Evolutionary conservation across 495 filamentous ascomycete species (phyloP), one percentile per base, ranked within the genome.

Genomic region (Penicillium tannophilum): DNA sequence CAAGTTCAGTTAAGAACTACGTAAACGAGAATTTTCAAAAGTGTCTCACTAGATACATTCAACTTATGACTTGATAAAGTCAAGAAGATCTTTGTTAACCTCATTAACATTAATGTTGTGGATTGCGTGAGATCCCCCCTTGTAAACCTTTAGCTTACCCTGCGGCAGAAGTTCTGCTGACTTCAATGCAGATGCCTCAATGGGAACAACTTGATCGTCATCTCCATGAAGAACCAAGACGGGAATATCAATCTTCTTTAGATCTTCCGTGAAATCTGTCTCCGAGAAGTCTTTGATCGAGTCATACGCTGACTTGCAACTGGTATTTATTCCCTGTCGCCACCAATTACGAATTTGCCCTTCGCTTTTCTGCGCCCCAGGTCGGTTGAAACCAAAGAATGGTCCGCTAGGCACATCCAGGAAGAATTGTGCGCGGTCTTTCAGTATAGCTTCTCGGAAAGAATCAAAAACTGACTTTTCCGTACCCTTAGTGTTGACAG

Each of bases 371-470:
- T 66, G 60, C 8, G 61, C 69, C 23, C 66, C 66, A 31, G 69
- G 59, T n/a, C 69, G 68, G 51, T 79, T 78, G 52, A 74, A 78
- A 8, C 67, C 68, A 50, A 78, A 78, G 62, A 78, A 79, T n/a
- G 75, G 74, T 12, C 74, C 72, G 9, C 61, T 72, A 6, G 74
- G 73, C 33, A 79, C 65, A 55, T 76, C 73, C 28, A 72, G 36
- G 55, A 77, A 76, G 63, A 77, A 75, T 28, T 74, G 69, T 1
- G 76, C 66, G 19, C 74, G 70, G 43, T 77, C 69, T 33, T 69
- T 63, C 3, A 6, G 47, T 69, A 76, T 76, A 5, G 68, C 64
- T 4, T 63, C 33, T 41, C 76, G 66, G 55, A 76, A 73, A 6
- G 65, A 62, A 49, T 77, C 74, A 44, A 79, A 79, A 3, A 74